These are phyloP conservation scores for Teratosphaeria destructans DNA, from an alignment of 2,329 filamentous ascomycete genomes.

Conservation along the genomic window DNA sequence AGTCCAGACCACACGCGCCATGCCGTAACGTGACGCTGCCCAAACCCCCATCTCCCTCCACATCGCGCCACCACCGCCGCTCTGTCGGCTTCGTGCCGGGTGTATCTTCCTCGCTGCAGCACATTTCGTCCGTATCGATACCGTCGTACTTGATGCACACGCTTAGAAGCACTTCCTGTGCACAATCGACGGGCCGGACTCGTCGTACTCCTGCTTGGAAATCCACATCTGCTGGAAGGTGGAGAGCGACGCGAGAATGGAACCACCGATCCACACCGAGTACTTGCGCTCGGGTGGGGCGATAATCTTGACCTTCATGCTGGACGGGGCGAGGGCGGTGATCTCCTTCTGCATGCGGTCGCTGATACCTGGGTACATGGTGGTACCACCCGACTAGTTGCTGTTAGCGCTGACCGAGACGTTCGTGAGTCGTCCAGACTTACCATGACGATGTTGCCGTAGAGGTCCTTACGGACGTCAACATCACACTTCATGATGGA, in stretches of 20 bases:
- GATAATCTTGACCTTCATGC: slow-evolving; percentile 99
- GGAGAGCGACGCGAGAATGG: slow-evolving; percentile 96
- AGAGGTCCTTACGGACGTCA: slow-evolving; percentile 99
- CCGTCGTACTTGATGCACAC: slow-evolving; percentile 1
- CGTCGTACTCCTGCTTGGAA: slow-evolving; percentile 99
- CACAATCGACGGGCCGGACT: slow-evolving; percentile 97
- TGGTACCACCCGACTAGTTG: slow-evolving; percentile 92
- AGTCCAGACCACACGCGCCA: not conserved
- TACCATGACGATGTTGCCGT: slow-evolving; percentile 99
- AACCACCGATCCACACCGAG: slow-evolving; percentile 99
- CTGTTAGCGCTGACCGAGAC: slow-evolving; percentile 1
- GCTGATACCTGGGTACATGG: slow-evolving; percentile 99
- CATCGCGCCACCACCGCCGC: not conserved
- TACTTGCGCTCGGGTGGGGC: slow-evolving; percentile 99
- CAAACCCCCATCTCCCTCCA: not conserved
- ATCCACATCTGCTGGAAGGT: slow-evolving; percentile 99
- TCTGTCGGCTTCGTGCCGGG: not conserved
- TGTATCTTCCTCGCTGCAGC: not conserved
- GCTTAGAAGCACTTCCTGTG: slow-evolving; percentile 99
- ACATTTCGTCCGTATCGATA: not conserved
- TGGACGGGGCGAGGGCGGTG: slow-evolving; percentile 95
- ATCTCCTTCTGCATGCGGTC: slow-evolving; percentile 99
- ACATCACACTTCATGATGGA: slow-evolving; percentile 99
- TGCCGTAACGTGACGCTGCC: not conserved
- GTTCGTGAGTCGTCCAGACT: slow-evolving; percentile 24